These are phyloP conservation scores for Cladosporium sp. DNA, from an alignment of 2,329 filamentous ascomycete species.

Conservation along the genomic window DNA sequence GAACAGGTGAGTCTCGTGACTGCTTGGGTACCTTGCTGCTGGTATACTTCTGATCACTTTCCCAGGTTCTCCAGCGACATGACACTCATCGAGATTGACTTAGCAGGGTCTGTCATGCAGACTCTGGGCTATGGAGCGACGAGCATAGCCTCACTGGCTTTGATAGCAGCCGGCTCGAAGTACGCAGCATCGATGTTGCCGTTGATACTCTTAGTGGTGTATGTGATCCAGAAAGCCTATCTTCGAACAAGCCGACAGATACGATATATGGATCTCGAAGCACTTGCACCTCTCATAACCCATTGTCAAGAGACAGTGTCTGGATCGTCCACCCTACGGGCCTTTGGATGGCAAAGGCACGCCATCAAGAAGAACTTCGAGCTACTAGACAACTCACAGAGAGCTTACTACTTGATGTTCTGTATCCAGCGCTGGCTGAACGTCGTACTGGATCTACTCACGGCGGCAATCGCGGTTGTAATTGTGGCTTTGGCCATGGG, in stretches of 20 bases:
- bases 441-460: slow-evolving; percentile 36
- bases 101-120: slow-evolving; percentile 19
- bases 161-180: neutral
- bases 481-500: slow-evolving; percentile 30
- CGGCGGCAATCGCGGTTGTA: slow-evolving; percentile 29
- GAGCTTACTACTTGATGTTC: slow-evolving; percentile 42
- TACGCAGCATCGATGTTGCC: slow-evolving; percentile 40
- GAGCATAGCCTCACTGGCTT: neutral
- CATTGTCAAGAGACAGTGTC: slow-evolving; percentile 49
- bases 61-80: slow-evolving; percentile 46
- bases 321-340: slow-evolving; percentile 48
- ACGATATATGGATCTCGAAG: slow-evolving; percentile 52
- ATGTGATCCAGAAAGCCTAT: slow-evolving; percentile 43
- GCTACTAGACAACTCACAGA: slow-evolving; percentile 25
- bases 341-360: slow-evolving; percentile 44
- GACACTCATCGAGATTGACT: slow-evolving; percentile 40
- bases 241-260: slow-evolving; percentile 46
- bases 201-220: slow-evolving; percentile 26
- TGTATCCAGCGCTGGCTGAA: slow-evolving; percentile 44
- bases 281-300: slow-evolving; percentile 47
- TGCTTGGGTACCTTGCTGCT: slow-evolving; percentile 16
- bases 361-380: slow-evolving; percentile 34
- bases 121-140: neutral
- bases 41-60: slow-evolving; percentile 14
- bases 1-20: slow-evolving; percentile 35